Base-by-base conservation (phyloP, 2,329 filamentous ascomycete species). In the Colletotrichum sp. region DNA sequence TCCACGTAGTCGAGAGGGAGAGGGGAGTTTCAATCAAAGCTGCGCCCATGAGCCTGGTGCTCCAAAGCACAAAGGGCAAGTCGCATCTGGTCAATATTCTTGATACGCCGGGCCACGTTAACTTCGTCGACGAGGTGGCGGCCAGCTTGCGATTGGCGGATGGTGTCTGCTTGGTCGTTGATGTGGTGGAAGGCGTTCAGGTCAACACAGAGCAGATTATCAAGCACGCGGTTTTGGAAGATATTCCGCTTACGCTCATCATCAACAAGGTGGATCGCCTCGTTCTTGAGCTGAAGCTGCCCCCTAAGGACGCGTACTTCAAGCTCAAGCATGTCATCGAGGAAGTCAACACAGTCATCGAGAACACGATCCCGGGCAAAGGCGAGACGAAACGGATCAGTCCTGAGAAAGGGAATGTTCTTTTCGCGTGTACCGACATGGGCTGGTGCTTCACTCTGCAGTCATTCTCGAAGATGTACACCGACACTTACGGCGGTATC, bases 291-390 rank as follows among this genome's bases (percentile, higher is more conserved):
- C 89, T 99, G 67, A 98, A 98, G 84, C 90, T 99, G 16, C 97
- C 97, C 3, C 97, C 97, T 3, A 95, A 93, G 78, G 97, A 99
- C 83, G 97, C 97, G 15, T 99, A 99, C 87, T 98, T 98, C 90
- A 99, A 99, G 89, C 89, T 99, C 71, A 98, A 98, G 86, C 96
- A 98, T 84, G 96, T 98, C n/a, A 92, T 99, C 69, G 97, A 99
- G 84, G 95, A 98, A 85, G 96, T 99, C 85, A 99, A 99, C 86
- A 98, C 95, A 1, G 88, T 97, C 79, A 98, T 99, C 81, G 95
- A 98, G 82, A 96, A 94, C 82, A 94, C 94, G 5, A 89, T 96
- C 32, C 96, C 97, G 6, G 94, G 95, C 3, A 91, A 92, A 80
- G 96, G 96, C 32, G 95, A 95, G 81, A 92, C 91, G 77, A 92